Evolutionary conservation across 768 basidiomycete genomes (phyloP).

Genomic region (Rhodotorula graminis): DNA sequence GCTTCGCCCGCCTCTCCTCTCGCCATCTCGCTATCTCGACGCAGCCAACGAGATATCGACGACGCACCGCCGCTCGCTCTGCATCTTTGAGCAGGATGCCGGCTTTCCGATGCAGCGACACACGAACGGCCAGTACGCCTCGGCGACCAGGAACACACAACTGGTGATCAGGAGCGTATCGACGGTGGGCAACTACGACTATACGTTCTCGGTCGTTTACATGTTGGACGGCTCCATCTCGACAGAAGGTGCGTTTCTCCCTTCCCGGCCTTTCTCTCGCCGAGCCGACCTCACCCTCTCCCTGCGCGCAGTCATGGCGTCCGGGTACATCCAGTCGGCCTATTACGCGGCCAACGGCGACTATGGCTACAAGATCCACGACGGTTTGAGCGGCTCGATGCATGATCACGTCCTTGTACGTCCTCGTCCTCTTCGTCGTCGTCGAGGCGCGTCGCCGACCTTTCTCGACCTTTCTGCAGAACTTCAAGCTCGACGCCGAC

Average conservation of each 20-base stretch:
- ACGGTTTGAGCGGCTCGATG: slow-evolving; percentile 39
- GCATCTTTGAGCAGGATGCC: slow-evolving; percentile 36
- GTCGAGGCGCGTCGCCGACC: background rate
- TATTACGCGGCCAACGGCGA: slow-evolving; percentile 29
- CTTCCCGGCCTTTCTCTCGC: too few relatives aligned
- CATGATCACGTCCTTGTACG: slow-evolving; percentile 34
- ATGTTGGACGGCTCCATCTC: background rate
- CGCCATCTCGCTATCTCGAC: background rate
- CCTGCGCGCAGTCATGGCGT: slow-evolving; percentile 27
- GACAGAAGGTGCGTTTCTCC: too few relatives aligned
- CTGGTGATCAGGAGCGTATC: slow-evolving; percentile 34
- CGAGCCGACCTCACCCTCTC: too few relatives aligned
- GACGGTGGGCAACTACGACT: slow-evolving; percentile 34
- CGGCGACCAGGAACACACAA: slow-evolving; percentile 38
- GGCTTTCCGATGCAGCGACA: slow-evolving; percentile 44
- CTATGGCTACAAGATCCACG: slow-evolving; percentile 44
- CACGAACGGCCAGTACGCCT: slow-evolving; percentile 36
- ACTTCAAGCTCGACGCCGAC: slow-evolving; percentile 37
- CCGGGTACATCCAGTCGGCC: slow-evolving; percentile 28
- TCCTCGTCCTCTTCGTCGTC: background rate
- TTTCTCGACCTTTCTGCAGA: background rate
- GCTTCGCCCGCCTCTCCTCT: background rate
- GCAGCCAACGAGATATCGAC: slow-evolving; percentile 40
- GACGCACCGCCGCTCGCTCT: slow-evolving; percentile 44
- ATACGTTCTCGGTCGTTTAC: background rate